Percentiles rank a stretch among this genome's conserved stretches.
These are phyloP conservation scores for Phytopythium sindhum DNA, from an alignment of 352 stramenopile genomes.

Conservation along the genomic window DNA sequence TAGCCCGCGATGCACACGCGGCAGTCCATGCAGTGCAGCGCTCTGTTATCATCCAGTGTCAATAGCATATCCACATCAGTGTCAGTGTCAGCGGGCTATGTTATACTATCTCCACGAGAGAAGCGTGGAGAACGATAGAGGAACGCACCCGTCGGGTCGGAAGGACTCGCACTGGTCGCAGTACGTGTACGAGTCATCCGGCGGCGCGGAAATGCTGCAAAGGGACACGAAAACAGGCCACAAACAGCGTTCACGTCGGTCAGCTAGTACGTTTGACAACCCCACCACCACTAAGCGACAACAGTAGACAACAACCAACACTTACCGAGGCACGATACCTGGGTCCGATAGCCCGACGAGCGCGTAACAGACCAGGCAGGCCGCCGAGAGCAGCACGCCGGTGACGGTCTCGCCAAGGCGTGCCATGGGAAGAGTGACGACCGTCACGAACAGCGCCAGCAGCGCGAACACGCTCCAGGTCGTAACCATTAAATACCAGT, in stretches of 20 bases:
- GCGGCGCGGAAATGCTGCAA: conserved; percentile 28
- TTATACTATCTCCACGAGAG: neutral
- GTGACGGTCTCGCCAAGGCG: conserved; percentile 34
- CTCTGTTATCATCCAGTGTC: conserved; percentile 26
- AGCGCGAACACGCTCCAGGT: conserved; percentile 56
- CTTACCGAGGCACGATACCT: conserved; percentile 57
- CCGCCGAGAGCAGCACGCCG: conserved; percentile 50
- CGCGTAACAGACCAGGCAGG: conserved; percentile 67
- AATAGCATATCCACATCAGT: neutral
- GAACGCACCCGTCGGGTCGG: conserved; percentile 55
- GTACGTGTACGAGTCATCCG: conserved; percentile 64
- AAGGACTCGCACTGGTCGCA: conserved; percentile 81
- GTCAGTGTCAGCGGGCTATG: neutral
- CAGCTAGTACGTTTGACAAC: too few relatives aligned
- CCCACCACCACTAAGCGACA: neutral
- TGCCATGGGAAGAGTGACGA: conserved; percentile 44
- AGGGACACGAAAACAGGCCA: conserved; percentile 3
- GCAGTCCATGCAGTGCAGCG: conserved; percentile 86
- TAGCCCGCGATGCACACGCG: conserved; percentile 86
- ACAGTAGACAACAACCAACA: neutral
- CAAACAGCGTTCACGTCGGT: neutral
- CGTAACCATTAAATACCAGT: conserved; percentile 71
- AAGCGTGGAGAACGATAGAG: neutral
- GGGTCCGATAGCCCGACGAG: conserved; percentile 70
- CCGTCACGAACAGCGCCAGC: conserved; percentile 41